Base-by-base conservation (phyloP, 345 rosid genomes). In the Brassica cretica region DNA sequence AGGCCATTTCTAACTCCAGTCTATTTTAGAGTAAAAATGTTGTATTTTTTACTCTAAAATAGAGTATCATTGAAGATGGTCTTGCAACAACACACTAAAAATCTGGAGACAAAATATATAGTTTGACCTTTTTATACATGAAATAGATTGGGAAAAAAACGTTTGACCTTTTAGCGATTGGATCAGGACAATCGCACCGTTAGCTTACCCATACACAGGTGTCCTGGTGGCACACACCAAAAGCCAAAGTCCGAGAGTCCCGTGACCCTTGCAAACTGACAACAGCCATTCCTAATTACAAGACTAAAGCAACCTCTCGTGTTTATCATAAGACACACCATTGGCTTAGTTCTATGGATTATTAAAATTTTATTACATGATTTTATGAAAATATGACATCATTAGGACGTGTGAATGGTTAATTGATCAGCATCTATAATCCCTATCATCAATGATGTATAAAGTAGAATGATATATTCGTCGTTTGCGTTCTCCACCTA, bases 401-500 rank as follows among this genome's bases (percentile, higher is more conserved):
- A 74, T 51, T 0, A 35, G 7, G 65, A 74, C 55, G 71, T 64
- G n/a, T 0, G 12, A 63, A 69, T 55, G 51, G 75, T 73, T 66
- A 73, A 73, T 27, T 68, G 14, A 18, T 35, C 0, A 69, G 60
- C 74, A 78, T n/a, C 8, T 21, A 19, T 14, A 2, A 37, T 44
- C 4, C 29, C 10, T 4, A 55, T 55, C 33, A 2, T 15, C 6
- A 39, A 72, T n/a, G 7, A 33, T 49, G 46, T 51, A 46, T 39
- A 39, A 4, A 29, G 1, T 9, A 19, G 2, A 44, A 10, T 32
- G 30, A 64, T 63, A 6, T 4, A 41, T 73, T 72, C 70, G 25
- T 67, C 51, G 25, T 49, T 18, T 62, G 78, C 64, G 41, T 70
- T 55, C 70, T 29, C 56, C 71, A 80, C 83, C 79, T 75, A 80